Conservation (phyloP, 2,329 filamentous ascomycete species). For the Monosporascus sp. region DNA sequence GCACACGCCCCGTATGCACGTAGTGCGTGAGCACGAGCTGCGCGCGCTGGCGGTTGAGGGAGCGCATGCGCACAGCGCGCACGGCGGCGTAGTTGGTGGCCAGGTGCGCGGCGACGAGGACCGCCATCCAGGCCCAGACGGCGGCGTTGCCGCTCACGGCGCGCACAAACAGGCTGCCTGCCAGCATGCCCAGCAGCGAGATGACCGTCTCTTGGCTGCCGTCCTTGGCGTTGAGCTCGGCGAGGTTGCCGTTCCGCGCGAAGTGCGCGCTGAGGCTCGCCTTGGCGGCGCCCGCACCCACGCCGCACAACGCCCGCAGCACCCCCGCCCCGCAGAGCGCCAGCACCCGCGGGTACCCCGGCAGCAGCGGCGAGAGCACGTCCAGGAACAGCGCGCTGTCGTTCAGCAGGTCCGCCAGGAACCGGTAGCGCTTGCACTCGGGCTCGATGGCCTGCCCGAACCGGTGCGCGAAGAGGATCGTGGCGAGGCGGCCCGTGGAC, state of each 20-base stretch:
- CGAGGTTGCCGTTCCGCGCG: slow-evolving; percentile 78
- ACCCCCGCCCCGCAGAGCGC: slow-evolving; percentile 46
- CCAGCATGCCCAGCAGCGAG: slow-evolving; percentile 79
- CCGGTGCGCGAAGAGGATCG: slow-evolving; percentile 78
- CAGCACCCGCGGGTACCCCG: slow-evolving; percentile 36
- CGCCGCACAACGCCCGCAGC: slow-evolving; percentile 67
- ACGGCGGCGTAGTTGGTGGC: slow-evolving; percentile 84
- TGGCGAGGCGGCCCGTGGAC: slow-evolving; percentile 73
- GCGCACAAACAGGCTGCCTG: slow-evolving; percentile 75
- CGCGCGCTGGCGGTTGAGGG: slow-evolving; percentile 80
- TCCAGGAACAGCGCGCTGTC: slow-evolving; percentile 83
- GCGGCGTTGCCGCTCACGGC: slow-evolving; percentile 62
- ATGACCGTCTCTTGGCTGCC: slow-evolving; percentile 94
- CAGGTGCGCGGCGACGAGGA: slow-evolving; percentile 71
- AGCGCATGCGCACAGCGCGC: slow-evolving; percentile 73
- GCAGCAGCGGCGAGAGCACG: slow-evolving; percentile 54
- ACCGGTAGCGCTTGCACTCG: slow-evolving; percentile 84
- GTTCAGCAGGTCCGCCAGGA: slow-evolving; percentile 84
- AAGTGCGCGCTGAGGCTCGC: slow-evolving; percentile 90
- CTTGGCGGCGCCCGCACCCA: slow-evolving; percentile 85
- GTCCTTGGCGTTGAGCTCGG: slow-evolving; percentile 85
- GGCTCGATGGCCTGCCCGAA: slow-evolving; percentile 80
- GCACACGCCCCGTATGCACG: slow-evolving; percentile 42
- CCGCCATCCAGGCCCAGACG: slow-evolving; percentile 68
- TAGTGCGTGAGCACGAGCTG: slow-evolving; percentile 66